Evolutionary conservation across 2,329 filamentous ascomycete species (phyloP), one percentile per base, ranked within the genome.

Genomic region (Neopestalotiopsis rosae): DNA sequence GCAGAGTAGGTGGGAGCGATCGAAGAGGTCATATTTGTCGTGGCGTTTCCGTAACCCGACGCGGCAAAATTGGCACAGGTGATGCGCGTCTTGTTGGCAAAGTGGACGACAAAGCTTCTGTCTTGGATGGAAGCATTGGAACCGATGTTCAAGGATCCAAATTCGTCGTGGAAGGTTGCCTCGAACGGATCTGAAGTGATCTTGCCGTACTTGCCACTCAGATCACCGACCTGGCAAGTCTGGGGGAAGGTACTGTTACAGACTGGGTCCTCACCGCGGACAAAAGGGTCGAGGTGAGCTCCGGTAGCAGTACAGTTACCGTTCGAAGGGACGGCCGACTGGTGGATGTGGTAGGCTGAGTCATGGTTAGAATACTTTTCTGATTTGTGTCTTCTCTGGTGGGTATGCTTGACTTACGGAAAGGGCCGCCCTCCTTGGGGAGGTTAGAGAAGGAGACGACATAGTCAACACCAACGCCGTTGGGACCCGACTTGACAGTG

Each of bases 151-250:
- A 89, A 86, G 4, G 89, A 88, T n/a, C 86, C 81, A 75, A 85
- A 92, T 28, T 80, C 77, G 75, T 93, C 91, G 69, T 79, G 76
- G 80, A 88, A 92, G 63, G 79, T 81, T 67, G 78, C 79, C 34
- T 77, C 76, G 76, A 86, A 90, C 13, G 85, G 81, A 71, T 86
- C 84, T 34, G 79, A 78, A 32, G 79, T 83, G 74, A 92, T 87
- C 70, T 85, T 84, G 71, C 92, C 92, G 75, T 91, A 83, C 82
- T 95, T 95, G 76, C 93, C 93, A 74, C 88, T 88, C 68, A 94
- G 84, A 78, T 95, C 93, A 72, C 93, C 93, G 12, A 93, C 88
- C 80, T 95, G 89, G 82, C 93, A 96, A 10, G 88, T 90, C 70
- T 87, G 80, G 7, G 90, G 90, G 6, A 81, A 76, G 10, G 77